These are phyloP conservation scores for Byssothecium circinans DNA, from an alignment of 2,329 filamentous ascomycete species.

Conservation along the genomic window DNA sequence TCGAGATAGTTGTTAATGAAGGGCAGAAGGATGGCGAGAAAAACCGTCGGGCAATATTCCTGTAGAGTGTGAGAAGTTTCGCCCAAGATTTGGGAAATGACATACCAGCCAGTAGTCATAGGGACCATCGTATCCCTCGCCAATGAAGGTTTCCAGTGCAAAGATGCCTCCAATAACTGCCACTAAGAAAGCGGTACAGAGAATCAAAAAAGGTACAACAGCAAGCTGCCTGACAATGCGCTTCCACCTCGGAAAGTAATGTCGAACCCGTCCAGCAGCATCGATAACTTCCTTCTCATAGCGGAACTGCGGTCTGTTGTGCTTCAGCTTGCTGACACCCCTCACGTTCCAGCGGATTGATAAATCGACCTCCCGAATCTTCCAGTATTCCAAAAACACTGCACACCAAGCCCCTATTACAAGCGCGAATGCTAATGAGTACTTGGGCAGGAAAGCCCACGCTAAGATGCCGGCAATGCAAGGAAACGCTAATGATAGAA, in stretches of 20 bases:
- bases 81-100: neutral
- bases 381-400: slow-evolving; percentile 41
- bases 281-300: slow-evolving; percentile 30
- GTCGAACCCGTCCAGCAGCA: slow-evolving; percentile 24
- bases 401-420: slow-evolving; percentile 39
- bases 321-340: slow-evolving; percentile 33
- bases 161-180: slow-evolving; percentile 33
- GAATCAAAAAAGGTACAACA: slow-evolving; percentile 33
- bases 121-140: slow-evolving; percentile 37
- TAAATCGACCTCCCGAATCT: slow-evolving; percentile 35
- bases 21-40: slow-evolving; percentile 33
- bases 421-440: slow-evolving; percentile 34
- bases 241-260: slow-evolving; percentile 37
- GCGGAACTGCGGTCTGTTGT: slow-evolving; percentile 33
- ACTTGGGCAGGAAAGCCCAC: slow-evolving; percentile 34
- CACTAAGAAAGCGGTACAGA: slow-evolving; percentile 32
- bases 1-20: slow-evolving; percentile 34
- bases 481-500: slow-evolving; percentile 33
- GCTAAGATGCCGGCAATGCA: slow-evolving; percentile 33
- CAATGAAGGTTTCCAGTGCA: slow-evolving; percentile 36
- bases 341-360: slow-evolving; percentile 38
- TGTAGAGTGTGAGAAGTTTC: slow-evolving; percentile 12
- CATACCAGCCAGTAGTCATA: slow-evolving; percentile 33
- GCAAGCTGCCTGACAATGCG: slow-evolving; percentile 31
- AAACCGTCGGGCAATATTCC: slow-evolving; percentile 38